Base-by-base conservation (phyloP, 345 rosid genomes). In the Mangifera indica region DNA sequence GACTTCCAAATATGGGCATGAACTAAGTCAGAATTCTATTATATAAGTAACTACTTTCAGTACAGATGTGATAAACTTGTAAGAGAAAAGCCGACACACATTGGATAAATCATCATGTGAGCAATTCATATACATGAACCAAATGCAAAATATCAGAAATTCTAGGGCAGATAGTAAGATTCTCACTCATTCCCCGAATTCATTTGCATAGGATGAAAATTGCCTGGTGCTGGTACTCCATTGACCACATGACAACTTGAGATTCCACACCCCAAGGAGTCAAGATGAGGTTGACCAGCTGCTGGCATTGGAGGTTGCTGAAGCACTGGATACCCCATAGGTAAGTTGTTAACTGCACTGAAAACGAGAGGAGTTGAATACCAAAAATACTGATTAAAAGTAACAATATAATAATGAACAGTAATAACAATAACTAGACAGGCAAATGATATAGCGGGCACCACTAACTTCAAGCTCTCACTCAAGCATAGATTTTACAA, bases 291-390 rank as follows among this genome's bases (percentile, higher is more conserved):
- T 78, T 92, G 96, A 65, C 93, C 93, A 6, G 90, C 64, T 76
- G 82, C 91, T 51, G 89, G 86, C 82, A 95, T 83, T 63, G 87
- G 90, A 78, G 98, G 91, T 78, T 83, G 98, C 75, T 95, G 98
- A 71, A 92, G 84, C 53, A 95, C 97, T 60, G 99, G 98, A 45
- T 91, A 95, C 74, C 98, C 98, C 89, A 95, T 91, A 18, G 99
- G 99, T 81, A 95, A 82, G 86, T 87, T 91, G 84, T 85, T 95
- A 81, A 88, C 99, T 95, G 99, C 93, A 74, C 88, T 89, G 91
- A 87, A 83, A 76, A 92, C 69, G 64, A 79, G 79, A 67, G 75
- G 80, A 55, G 69, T 72, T 88, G 77, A 86, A 81, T 84, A 87
- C 83, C 56, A 63, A 46, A 32, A 44, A n/a, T 21, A 42, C 24